These are phyloP conservation scores for Neurospora terricola DNA, from an alignment of 495 filamentous ascomycete genomes.

Conservation along the genomic window DNA sequence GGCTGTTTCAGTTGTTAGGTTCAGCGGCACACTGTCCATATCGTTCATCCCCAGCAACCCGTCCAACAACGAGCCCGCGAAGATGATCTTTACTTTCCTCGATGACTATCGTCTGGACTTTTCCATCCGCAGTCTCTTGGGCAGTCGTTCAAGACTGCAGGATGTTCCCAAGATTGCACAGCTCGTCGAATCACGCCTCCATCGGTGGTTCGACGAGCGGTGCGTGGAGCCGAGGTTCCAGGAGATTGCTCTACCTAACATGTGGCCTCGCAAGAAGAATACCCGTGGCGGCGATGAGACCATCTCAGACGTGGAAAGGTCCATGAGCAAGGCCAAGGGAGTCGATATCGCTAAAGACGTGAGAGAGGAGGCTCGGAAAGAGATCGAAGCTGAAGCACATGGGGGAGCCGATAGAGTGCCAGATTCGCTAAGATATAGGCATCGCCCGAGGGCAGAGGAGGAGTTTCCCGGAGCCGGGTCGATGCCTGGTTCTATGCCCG, in stretches of 20 bases:
- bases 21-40: conserved; percentile 87
- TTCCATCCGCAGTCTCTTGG: conserved; percentile 81
- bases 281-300: conserved; percentile 54
- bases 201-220: conserved; percentile 95
- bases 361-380: conserved; percentile 36
- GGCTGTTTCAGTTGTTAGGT: conserved; percentile 82
- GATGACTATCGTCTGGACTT: conserved; percentile 94
- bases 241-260: conserved; percentile 81
- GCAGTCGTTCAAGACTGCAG: conserved; percentile 77
- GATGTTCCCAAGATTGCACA: conserved; percentile 98
- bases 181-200: conserved; percentile 79
- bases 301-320: conserved; percentile 29
- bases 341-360: conserved; percentile 38
- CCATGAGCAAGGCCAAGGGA: conserved; percentile 34
- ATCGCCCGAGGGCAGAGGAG: conserved; percentile 24
- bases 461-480: conserved; percentile 23
- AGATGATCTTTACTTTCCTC: conserved; percentile 87
- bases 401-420: conserved; percentile 23
- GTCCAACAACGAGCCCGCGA: conserved; percentile 52
- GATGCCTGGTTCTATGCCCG: conserved; percentile 24
- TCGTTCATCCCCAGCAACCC: conserved; percentile 70
- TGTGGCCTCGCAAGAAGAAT: conserved; percentile 88
- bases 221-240: conserved; percentile 94
- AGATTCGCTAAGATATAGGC: conserved; percentile 28
- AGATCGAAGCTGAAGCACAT: conserved; percentile 34